Conservation (phyloP, 805 yeast species). For the Isabelozyma pseudorhagii region DNA sequence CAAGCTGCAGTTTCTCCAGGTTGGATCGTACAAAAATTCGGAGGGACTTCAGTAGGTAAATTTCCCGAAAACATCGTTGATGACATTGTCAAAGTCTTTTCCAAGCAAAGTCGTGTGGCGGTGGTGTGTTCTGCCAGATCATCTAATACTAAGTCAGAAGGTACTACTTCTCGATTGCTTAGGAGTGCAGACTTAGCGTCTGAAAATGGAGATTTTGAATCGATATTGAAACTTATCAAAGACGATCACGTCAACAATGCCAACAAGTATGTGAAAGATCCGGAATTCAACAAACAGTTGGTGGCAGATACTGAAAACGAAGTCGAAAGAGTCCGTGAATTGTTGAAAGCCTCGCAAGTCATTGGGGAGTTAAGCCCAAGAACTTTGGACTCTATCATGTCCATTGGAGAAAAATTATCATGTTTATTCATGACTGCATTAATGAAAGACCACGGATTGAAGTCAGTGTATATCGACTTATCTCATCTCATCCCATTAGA, state of each 20-base stretch:
- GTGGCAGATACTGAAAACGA: constrained; percentile 61
- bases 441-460: constrained; percentile 77
- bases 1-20: constrained; percentile 19
- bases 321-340: constrained; percentile 61
- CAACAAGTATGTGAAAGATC: constrained; percentile 41
- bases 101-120: constrained; percentile 65
- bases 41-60: constrained; percentile 97
- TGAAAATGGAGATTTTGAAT: constrained; percentile 54
- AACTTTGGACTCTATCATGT: constrained; percentile 85
- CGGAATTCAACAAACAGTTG: constrained; percentile 49
- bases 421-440: constrained; percentile 86
- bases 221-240: constrained; percentile 63
- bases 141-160: constrained; percentile 86
- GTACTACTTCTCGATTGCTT: constrained; percentile 86
- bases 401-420: constrained; percentile 89
- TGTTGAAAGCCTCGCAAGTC: constrained; percentile 82
- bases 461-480: constrained; percentile 76
- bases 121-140: constrained; percentile 97
- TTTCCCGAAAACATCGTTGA: constrained; percentile 83
- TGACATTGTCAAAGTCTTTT: constrained; percentile 72
- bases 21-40: constrained; percentile 79
- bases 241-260: constrained; percentile 83
- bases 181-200: constrained; percentile 79
- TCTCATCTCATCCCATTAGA: constrained; percentile 67
- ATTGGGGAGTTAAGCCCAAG: constrained; percentile 89